phyloP scores from a whole-genome alignment of 2,329 filamentous ascomycete genomes.

The Diplocarpon rosae region DNA sequence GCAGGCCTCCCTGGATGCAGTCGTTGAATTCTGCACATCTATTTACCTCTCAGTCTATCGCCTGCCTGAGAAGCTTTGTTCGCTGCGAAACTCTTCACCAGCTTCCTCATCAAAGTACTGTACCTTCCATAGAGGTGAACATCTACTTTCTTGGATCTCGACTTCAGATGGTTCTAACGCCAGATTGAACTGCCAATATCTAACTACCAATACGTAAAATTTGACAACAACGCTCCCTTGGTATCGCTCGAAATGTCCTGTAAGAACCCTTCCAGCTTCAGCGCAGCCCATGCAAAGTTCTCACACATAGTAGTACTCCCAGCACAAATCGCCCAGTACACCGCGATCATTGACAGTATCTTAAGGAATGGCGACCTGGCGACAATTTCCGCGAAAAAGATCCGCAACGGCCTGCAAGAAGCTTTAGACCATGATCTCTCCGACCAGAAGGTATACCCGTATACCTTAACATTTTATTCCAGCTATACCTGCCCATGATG shows the following conservation, averaged over 20 bases:
- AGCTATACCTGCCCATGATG: not conserved
- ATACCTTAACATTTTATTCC: not conserved
- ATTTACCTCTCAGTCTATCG: not conserved
- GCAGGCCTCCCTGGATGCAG: not conserved
- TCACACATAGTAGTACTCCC: slow-evolving; percentile 20
- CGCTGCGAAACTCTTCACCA: not conserved
- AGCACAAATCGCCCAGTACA: slow-evolving; percentile 26
- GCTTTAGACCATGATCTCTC: slow-evolving; percentile 27
- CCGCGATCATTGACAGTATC: slow-evolving; percentile 30
- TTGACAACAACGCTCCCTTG: not conserved
- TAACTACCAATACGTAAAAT: not conserved
- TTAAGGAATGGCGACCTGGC: slow-evolving; percentile 28
- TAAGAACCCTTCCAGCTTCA: slow-evolving; percentile 6
- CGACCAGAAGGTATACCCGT: slow-evolving; percentile 28
- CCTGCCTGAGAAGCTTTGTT: not conserved
- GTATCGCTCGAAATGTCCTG: slow-evolving; percentile 15
- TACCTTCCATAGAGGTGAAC: not conserved
- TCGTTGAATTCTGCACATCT: not conserved
- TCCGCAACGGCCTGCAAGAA: slow-evolving; percentile 27
- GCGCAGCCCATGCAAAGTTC: not conserved
- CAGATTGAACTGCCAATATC: not conserved
- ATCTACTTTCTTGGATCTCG: not conserved
- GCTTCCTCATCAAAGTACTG: not conserved
- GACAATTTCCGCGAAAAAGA: slow-evolving; percentile 30
- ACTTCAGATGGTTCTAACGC: not conserved